Percentiles rank a stretch among this genome's conserved stretches.
Evolutionary conservation across 1,139 yeast species (phyloP).

Genomic region (Scheffersomyces illinoinensis): DNA sequence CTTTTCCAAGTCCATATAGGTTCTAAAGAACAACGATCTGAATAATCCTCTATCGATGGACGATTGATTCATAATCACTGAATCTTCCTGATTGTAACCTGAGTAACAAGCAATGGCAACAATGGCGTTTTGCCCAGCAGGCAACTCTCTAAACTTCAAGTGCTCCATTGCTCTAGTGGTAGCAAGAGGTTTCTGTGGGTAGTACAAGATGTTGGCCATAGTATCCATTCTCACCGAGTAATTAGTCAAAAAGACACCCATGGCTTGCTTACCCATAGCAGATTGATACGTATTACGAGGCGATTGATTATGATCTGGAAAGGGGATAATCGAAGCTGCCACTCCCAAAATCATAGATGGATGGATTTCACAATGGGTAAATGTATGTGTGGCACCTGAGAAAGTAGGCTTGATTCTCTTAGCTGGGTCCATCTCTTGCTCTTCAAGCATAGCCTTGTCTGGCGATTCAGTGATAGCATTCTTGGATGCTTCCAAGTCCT

Average conservation of each 20-base stretch:
- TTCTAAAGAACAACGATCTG: constrained; percentile 92
- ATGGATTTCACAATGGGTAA: constrained; percentile 98
- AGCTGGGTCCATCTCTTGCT: constrained; percentile 69
- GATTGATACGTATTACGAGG: constrained; percentile 99
- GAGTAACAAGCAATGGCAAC: constrained; percentile 98
- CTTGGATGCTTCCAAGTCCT: constrained; percentile 77
- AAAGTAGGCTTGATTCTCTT: constrained; percentile 79
- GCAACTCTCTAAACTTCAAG: constrained; percentile 93
- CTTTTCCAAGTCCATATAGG: constrained; percentile 98
- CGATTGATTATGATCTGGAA: constrained; percentile 99
- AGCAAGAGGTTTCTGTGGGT: constrained; percentile 98
- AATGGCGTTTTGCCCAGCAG: constrained; percentile 98
- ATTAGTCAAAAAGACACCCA: constrained; percentile 98
- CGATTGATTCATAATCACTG: constrained; percentile 99
- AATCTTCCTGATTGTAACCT: constrained; percentile 99
- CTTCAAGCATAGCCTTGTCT: constrained; percentile 45
- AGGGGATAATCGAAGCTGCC: constrained; percentile 97
- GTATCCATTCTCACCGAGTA: constrained; percentile 98
- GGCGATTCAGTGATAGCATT: constrained; percentile 49
- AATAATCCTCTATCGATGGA: constrained; percentile 96
- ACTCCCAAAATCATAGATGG: constrained; percentile 99
- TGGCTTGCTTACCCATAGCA: constrained; percentile 99
- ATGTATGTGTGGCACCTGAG: constrained; percentile 72
- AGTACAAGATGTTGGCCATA: constrained; percentile 95
- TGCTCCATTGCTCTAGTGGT: constrained; percentile 99